Evolutionary conservation across 1,284 basidiomycete species (phyloP).

Genomic region (Fomitiporia mediterranea): DNA sequence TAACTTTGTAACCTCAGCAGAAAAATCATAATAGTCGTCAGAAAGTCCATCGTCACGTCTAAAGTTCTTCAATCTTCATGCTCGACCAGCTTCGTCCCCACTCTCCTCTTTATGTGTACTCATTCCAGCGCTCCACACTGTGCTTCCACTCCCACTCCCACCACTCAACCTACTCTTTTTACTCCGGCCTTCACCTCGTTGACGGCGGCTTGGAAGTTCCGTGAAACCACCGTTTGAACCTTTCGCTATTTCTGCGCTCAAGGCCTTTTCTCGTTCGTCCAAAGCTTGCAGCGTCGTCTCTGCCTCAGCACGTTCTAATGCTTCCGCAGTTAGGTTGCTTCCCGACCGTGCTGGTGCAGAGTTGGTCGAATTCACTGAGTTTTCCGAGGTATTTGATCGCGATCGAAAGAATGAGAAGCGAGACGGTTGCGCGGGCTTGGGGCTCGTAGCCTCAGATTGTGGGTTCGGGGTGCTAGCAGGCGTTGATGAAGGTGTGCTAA

Average conservation of each 20-base stretch:
- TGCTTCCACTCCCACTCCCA: conserved; percentile 64
- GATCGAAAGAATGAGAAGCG: conserved; percentile 72
- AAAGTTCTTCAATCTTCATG: not conserved
- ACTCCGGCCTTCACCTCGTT: conserved; percentile 45
- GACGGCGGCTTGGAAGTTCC: conserved; percentile 52
- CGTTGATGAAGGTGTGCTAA: conserved; percentile 28
- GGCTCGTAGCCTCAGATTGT: conserved; percentile 25
- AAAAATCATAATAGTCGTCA: conserved; percentile 21
- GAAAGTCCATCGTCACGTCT: conserved; percentile 3
- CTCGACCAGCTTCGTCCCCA: conserved; percentile 12
- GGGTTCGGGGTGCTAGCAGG: conserved; percentile 26
- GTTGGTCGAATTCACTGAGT: conserved; percentile 44
- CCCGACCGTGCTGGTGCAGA: conserved; percentile 26
- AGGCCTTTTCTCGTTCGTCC: conserved; percentile 66
- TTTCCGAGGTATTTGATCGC: conserved; percentile 34
- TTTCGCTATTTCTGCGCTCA: conserved; percentile 72
- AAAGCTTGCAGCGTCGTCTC: conserved; percentile 66
- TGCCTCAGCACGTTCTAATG: conserved; percentile 70
- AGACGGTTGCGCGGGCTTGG: conserved; percentile 29
- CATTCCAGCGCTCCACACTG: conserved; percentile 81
- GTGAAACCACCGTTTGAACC: conserved; percentile 72
- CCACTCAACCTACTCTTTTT: conserved; percentile 48
- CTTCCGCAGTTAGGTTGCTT: conserved; percentile 60
- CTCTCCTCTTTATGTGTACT: conserved; percentile 45
- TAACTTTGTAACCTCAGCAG: conserved; percentile 1